Conservation (phyloP, 2,329 filamentous ascomycete genomes). For the Zymoseptoria pseudotritici region DNA sequence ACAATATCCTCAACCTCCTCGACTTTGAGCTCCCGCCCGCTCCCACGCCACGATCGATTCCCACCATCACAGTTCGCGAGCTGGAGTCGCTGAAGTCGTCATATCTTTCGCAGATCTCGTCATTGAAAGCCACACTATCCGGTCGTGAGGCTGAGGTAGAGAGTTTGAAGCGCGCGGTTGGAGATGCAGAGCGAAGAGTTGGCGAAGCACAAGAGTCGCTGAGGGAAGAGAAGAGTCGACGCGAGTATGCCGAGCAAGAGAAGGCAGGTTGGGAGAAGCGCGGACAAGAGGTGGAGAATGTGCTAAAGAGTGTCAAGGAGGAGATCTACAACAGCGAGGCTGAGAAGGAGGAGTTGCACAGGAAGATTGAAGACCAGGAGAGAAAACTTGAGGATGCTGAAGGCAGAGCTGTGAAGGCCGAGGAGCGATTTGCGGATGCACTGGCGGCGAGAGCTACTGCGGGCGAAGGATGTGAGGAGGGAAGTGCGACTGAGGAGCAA, state of each 20-base stretch:
- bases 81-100: slow-evolving; percentile 85
- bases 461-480: slow-evolving; percentile 13
- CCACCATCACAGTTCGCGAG: slow-evolving; percentile 84
- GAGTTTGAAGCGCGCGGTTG: slow-evolving; percentile 77
- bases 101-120: slow-evolving; percentile 87
- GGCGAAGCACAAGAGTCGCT: slow-evolving; percentile 78
- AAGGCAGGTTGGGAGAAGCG: slow-evolving; percentile 78
- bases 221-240: slow-evolving; percentile 64
- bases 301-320: slow-evolving; percentile 70
- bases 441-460: slow-evolving; percentile 24
- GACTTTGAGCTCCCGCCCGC: slow-evolving; percentile 92
- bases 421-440: slow-evolving; percentile 57
- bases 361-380: slow-evolving; percentile 69
- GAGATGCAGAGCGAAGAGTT: slow-evolving; percentile 85
- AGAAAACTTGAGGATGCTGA: slow-evolving; percentile 66
- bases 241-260: slow-evolving; percentile 66
- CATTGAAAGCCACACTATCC: slow-evolving; percentile 82
- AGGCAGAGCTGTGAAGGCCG: slow-evolving; percentile 65
- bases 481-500: slow-evolving; percentile 33
- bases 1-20: slow-evolving; percentile 60
- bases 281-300: slow-evolving; percentile 74
- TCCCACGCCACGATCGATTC: slow-evolving; percentile 84
- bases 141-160: slow-evolving; percentile 89
- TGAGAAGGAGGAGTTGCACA: slow-evolving; percentile 73
- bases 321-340: slow-evolving; percentile 70